Percentiles rank a stretch among this genome's conserved stretches.
Evolutionary conservation across 768 basidiomycete species (phyloP).

Genomic region (Suillus cothurnatus): DNA sequence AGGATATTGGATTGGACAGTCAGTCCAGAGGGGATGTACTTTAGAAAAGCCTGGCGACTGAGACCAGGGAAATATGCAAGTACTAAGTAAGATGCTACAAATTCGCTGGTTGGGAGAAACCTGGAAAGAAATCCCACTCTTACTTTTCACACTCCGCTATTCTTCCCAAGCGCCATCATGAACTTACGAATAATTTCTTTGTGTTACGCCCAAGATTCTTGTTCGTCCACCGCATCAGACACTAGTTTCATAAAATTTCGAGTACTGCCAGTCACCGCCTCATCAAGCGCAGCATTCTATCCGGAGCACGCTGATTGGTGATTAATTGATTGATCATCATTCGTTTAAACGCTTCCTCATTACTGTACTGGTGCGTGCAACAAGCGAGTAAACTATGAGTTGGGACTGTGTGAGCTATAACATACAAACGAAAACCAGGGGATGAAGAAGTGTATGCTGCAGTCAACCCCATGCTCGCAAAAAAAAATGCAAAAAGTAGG

Average conservation of each 20-base stretch:
- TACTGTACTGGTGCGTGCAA: conserved; percentile 13
- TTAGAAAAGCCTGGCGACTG: conserved; percentile 35
- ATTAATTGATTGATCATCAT: conserved; percentile 7
- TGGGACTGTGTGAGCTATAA: conserved; percentile 8
- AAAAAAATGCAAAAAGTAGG: conserved; percentile 16
- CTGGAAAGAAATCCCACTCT: conserved; percentile 27
- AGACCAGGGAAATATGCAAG: conserved; percentile 37
- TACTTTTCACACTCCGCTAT: conserved; percentile 37
- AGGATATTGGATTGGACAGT: conserved; percentile 33
- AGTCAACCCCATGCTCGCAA: conserved; percentile 10
- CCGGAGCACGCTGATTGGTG: neutral
- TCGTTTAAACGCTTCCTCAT: conserved; percentile 16
- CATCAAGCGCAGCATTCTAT: neutral
- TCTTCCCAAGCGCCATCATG: conserved; percentile 25
- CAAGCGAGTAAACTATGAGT: conserved; percentile 23
- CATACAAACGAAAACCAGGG: neutral
- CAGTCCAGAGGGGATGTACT: conserved; percentile 34
- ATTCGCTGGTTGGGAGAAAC: conserved; percentile 34
- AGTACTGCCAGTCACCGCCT: conserved; percentile 1
- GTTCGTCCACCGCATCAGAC: conserved; percentile 3
- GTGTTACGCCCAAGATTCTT: neutral
- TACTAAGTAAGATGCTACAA: conserved; percentile 42
- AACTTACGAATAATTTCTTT: conserved; percentile 8
- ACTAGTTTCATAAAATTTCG: neutral
- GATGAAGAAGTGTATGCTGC: conserved; percentile 9